Conservation (phyloP, 148 eudicot genomes). For the Fagopyrum homotropicum region DNA sequence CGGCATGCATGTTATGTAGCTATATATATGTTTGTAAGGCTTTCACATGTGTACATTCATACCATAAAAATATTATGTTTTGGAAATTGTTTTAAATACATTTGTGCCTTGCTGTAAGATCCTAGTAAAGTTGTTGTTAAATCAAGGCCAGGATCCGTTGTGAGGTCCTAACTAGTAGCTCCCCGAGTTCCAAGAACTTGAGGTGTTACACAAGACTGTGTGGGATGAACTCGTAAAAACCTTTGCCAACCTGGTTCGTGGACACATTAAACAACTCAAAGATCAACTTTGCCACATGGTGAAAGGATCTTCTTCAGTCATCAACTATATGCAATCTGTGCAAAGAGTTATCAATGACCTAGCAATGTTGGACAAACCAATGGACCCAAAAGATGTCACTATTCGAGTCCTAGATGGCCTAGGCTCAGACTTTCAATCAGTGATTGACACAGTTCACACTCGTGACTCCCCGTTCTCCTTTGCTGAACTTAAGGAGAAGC, state of each 20-base stretch:
- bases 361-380: not conserved
- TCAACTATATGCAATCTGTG: not conserved
- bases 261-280: conserved; percentile 16
- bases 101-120: no score
- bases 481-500: not conserved
- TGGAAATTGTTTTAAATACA: no score
- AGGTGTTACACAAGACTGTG: no score
- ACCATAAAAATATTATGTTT: no score
- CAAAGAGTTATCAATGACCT: not conserved
- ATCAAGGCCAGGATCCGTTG: no score
- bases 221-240: conserved; percentile 1
- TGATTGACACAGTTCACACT: conserved; percentile 12
- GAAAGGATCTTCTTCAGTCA: not conserved
- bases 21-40: no score
- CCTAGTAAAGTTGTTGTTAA: no score
- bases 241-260: not conserved
- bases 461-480: conserved; percentile 5
- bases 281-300: not conserved
- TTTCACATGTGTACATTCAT: no score
- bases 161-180: no score
- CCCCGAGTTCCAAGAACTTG: no score
- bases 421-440: not conserved
- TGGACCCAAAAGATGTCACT: conserved; percentile 7
- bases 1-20: no score
- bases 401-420: not conserved